These are phyloP conservation scores for Glomus cerebriforme DNA, from an alignment of 192 early-diverging fungal genomes.

Conservation along the genomic window DNA sequence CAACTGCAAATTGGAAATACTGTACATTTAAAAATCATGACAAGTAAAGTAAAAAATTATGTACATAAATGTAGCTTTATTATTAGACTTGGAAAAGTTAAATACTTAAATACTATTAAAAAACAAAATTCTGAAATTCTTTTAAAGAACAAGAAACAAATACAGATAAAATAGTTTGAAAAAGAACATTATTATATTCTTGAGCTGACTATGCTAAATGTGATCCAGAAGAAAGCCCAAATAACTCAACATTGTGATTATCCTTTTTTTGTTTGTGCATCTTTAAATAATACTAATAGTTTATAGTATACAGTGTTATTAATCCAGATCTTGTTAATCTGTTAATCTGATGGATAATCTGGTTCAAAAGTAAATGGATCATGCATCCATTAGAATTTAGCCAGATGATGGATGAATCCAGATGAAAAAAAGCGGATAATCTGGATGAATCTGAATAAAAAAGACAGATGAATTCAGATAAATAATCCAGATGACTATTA, in stretches of 20 bases:
- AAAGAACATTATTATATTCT: constrained; percentile 2
- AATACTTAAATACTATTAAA: neutral
- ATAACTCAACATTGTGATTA: neutral
- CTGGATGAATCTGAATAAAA: too few relatives aligned
- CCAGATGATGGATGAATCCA: too few relatives aligned
- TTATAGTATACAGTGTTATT: too few relatives aligned
- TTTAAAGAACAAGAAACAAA: neutral
- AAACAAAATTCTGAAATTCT: too few relatives aligned
- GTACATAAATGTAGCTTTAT: neutral
- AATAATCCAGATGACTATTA: too few relatives aligned
- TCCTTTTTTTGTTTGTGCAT: neutral
- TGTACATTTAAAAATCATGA: constrained; percentile 1
- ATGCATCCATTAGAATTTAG: too few relatives aligned
- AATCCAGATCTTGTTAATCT: too few relatives aligned
- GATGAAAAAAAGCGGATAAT: too few relatives aligned
- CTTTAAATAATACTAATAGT: neutral
- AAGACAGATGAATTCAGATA: too few relatives aligned
- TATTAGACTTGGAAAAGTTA: neutral
- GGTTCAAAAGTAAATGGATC: too few relatives aligned
- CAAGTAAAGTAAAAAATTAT: neutral
- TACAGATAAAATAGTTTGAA: neutral
- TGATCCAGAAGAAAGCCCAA: neutral
- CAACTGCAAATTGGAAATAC: neutral
- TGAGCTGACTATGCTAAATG: neutral
- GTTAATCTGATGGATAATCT: too few relatives aligned